A percentile compares a stretch with the other conserved stretches of the same genome.
These are phyloP conservation scores for Monocercomonoides exilis DNA, from an alignment of 78 protist genomes.

Conservation along the genomic window DNA sequence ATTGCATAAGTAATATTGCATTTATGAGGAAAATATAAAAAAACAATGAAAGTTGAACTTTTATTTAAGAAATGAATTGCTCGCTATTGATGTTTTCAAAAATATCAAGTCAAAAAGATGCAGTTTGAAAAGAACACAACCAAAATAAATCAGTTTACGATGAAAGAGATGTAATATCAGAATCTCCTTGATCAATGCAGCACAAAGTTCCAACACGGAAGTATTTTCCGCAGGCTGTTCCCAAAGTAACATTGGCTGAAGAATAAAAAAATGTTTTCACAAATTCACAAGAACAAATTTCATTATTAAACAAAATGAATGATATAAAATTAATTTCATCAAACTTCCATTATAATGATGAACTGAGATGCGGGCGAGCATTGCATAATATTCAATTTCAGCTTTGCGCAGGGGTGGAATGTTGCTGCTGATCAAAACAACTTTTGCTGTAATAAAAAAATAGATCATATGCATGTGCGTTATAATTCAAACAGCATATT, in stretches of 20 bases:
- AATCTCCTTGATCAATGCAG: conserved; percentile 92
- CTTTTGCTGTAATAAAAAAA: conserved; percentile 62
- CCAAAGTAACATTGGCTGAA: conserved; percentile 90
- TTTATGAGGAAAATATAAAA: too few relatives aligned
- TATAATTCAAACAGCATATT: not conserved
- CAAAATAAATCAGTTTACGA: too few relatives aligned
- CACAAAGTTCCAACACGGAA: conserved; percentile 77
- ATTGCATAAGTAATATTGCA: too few relatives aligned
- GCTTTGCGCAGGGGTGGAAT: conserved; percentile 92
- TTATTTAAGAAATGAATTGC: too few relatives aligned
- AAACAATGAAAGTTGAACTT: too few relatives aligned
- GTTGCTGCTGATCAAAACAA: conserved; percentile 90
- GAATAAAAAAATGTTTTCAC: not conserved
- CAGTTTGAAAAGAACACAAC: too few relatives aligned
- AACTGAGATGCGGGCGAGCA: conserved; percentile 88
- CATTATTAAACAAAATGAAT: not conserved
- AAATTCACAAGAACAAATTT: not conserved
- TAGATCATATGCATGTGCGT: conserved; percentile 1
- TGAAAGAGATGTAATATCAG: too few relatives aligned
- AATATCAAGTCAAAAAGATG: too few relatives aligned
- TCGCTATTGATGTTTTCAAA: too few relatives aligned
- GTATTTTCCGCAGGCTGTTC: conserved; percentile 95
- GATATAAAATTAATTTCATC: not conserved
- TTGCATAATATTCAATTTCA: conserved; percentile 98
- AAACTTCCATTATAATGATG: conserved; percentile 89